Conservation (phyloP, 2,329 filamentous ascomycete genomes). For the Exophiala sp. region DNA sequence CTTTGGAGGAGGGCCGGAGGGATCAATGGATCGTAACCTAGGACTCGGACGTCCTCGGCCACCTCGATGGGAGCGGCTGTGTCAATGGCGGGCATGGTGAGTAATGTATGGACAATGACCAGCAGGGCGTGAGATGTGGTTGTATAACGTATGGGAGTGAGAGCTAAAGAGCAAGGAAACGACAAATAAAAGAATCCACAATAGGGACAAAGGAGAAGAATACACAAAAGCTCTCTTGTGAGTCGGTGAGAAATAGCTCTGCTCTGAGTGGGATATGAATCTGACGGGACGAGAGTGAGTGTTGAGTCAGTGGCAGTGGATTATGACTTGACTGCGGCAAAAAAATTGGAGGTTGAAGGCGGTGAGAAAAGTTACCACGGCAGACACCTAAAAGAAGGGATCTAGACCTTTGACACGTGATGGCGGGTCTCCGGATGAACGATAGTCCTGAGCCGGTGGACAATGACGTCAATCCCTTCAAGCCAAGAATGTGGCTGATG, state of each 20-base stretch:
- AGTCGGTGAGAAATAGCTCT: not conserved
- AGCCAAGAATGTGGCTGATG: no score
- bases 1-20: constrained; percentile 91
- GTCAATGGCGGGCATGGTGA: constrained; percentile 42
- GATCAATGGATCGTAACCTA: constrained; percentile 88
- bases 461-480: no score
- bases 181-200: not conserved
- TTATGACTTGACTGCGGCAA: not conserved
- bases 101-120: constrained; percentile 54
- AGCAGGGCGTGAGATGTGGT: not conserved
- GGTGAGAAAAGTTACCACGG: not conserved
- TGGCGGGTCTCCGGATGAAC: no score
- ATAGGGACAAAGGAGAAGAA: not conserved
- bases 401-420: not conserved
- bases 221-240: not conserved
- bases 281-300: no score
- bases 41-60: constrained; percentile 49
- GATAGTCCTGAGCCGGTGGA: no score
- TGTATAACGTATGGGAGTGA: constrained; percentile 50
- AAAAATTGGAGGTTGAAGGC: constrained; percentile 7
- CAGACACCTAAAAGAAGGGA: not conserved
- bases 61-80: constrained; percentile 17
- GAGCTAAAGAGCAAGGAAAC: no score
- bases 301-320: no score
- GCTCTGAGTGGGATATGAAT: not conserved